Evolutionary conservation across 306 rosid genomes (phyloP), one percentile per base, ranked within the genome.

Genomic region (Prunus armeniaca): DNA sequence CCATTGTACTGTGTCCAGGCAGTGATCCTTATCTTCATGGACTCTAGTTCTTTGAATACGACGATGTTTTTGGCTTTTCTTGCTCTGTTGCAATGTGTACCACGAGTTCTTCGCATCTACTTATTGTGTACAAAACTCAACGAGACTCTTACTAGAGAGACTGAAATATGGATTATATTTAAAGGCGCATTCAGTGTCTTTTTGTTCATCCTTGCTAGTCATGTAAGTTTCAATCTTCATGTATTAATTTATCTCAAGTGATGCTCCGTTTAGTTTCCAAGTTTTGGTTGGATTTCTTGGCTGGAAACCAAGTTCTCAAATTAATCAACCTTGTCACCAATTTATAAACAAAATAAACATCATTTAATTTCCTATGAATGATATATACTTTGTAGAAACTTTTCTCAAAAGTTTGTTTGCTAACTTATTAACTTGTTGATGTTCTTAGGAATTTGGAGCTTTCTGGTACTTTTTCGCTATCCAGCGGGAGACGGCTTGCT

Each of bases 61-160:
- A 69, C 3, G 80, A 49, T 75, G 61, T 18, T 74, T 54, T 55
- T 80, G 76, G 9, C 57, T 49, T 75, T 32, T 51, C 12, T 80
- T 38, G 76, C 58, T 63, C 27, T 75, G n/a, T 68, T 75, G n/a
- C 76, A 80, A 55, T 80, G 62, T 52, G 62, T 62, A 12, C 80
- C 84, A 18, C 51, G 79, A 2, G n/a, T 56, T 25, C 24, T 56
- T 73, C 38, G 70, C 14, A 46, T 73, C 47, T 73, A 66, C 63
- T 17, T 73, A 13, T 67, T 25, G 18, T 28, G 73, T 27, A 69
- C 28, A 2, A 41, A 25, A 14, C 19, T 49, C 19, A 25, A 15
- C 25, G 15, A 9, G n/a, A 25, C 10, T 47, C 45, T 5, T 7
- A 3, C 12, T 13, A 25, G 1, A 2, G 2, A 8, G 60, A 69